phyloP scores from a whole-genome alignment of 768 basidiomycete species.

The Rhodosporidiobolus odoratus region DNA sequence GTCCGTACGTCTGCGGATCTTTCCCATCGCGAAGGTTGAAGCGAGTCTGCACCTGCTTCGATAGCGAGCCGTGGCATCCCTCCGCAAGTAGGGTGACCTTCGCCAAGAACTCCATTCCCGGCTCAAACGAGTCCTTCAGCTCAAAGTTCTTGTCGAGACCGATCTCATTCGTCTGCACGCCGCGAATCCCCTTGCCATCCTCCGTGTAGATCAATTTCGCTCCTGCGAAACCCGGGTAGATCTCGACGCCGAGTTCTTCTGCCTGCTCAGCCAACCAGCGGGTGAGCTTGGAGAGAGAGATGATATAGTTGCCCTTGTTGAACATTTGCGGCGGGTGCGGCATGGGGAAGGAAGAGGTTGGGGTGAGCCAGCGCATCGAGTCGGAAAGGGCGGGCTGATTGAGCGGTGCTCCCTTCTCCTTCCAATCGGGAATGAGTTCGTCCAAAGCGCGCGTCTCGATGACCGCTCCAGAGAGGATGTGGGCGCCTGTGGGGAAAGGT shows the following conservation, averaged over 20 bases:
- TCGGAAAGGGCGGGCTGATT: slow-evolving; percentile 71
- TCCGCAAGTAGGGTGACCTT: slow-evolving; percentile 89
- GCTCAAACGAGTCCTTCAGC: slow-evolving; percentile 83
- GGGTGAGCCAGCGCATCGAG: slow-evolving; percentile 78
- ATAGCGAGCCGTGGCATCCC: slow-evolving; percentile 86
- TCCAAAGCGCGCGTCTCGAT: slow-evolving; percentile 86
- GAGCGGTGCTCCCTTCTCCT: slow-evolving; percentile 66
- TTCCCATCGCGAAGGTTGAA: slow-evolving; percentile 64
- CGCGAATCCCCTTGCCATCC: slow-evolving; percentile 60
- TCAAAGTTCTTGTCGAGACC: slow-evolving; percentile 71
- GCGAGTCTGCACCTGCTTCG: slow-evolving; percentile 67
- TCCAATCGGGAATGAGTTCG: slow-evolving; percentile 85
- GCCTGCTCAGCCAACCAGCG: slow-evolving; percentile 84
- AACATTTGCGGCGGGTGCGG: slow-evolving; percentile 97
- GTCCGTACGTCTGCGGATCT: slow-evolving; percentile 90
- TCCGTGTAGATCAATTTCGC: slow-evolving; percentile 69
- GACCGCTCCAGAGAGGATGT: slow-evolving; percentile 92
- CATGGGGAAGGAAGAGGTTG: slow-evolving; percentile 64
- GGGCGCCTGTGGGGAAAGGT: slow-evolving; percentile 59
- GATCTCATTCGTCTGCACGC: slow-evolving; percentile 88
- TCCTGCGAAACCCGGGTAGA: slow-evolving; percentile 96
- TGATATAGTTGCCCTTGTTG: slow-evolving; percentile 87
- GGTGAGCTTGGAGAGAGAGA: slow-evolving; percentile 80
- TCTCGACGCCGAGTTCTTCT: slow-evolving; percentile 80
- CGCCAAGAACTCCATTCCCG: slow-evolving; percentile 91